Evolutionary conservation across 306 rosid genomes (phyloP).

Genomic region (Malus fusca): DNA sequence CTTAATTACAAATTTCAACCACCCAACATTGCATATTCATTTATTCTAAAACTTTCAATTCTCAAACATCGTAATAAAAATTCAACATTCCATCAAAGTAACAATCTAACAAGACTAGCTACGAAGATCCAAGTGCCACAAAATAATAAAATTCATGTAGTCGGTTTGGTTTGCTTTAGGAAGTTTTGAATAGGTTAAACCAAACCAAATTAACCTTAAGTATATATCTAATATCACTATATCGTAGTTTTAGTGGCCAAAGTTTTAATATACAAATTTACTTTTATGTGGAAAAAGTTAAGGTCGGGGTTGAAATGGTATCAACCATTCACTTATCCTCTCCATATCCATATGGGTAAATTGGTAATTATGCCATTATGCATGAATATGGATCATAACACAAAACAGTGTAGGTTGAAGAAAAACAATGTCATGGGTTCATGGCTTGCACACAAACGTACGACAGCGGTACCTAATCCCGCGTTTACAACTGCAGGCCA

Average conservation of each 20-base stretch:
- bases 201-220: too few relatives aligned
- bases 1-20: too few relatives aligned
- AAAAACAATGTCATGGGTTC: constrained; percentile 10
- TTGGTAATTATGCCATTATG: not conserved
- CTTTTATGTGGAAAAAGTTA: not conserved
- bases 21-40: too few relatives aligned
- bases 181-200: too few relatives aligned
- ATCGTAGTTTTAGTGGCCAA: not conserved
- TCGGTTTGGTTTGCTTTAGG: not conserved
- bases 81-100: too few relatives aligned
- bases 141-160: too few relatives aligned
- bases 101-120: too few relatives aligned
- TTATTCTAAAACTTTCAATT: too few relatives aligned
- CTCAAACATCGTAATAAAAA: too few relatives aligned
- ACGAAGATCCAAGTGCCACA: not conserved
- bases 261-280: too few relatives aligned
- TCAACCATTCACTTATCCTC: not conserved
- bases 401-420: constrained; percentile 24
- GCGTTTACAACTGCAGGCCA: not conserved
- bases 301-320: too few relatives aligned
- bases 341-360: not conserved
- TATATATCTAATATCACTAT: not conserved
- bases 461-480: constrained; percentile 29
- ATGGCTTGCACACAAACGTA: constrained; percentile 21
- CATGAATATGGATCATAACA: constrained; percentile 3